phyloP scores from a whole-genome alignment of 2,329 filamentous ascomycete genomes.

The Alternaria panax region DNA sequence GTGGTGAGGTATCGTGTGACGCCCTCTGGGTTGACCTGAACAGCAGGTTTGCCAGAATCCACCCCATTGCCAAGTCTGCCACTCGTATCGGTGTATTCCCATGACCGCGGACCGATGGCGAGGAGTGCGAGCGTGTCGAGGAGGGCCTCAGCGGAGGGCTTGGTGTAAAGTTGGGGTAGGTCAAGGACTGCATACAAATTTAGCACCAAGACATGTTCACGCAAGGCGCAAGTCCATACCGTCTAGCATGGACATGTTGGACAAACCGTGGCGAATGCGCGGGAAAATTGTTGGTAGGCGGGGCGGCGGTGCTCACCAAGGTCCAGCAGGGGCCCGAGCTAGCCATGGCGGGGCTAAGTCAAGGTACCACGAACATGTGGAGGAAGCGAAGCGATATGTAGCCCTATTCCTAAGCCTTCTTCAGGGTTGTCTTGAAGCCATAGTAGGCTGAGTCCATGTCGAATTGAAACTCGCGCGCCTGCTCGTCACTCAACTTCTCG shows the following conservation, averaged over 20 bases:
- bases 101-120: constrained; percentile 71
- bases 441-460: constrained; percentile 95
- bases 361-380: background rate
- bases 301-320: constrained; percentile 18
- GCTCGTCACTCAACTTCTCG: constrained; percentile 85
- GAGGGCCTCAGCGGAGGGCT: constrained; percentile 71
- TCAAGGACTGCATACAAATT: constrained; percentile 65
- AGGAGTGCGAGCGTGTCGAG: constrained; percentile 71
- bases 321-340: constrained; percentile 28
- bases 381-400: background rate
- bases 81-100: constrained; percentile 60
- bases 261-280: constrained; percentile 9
- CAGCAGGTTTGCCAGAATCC: background rate
- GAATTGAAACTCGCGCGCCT: constrained; percentile 86
- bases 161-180: constrained; percentile 83
- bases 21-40: constrained; percentile 56
- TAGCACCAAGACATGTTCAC: constrained; percentile 13
- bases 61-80: constrained; percentile 7
- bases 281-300: constrained; percentile 13
- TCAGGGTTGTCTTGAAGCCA: constrained; percentile 84
- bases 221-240: constrained; percentile 27
- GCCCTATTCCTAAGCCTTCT: constrained; percentile 37
- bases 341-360: constrained; percentile 10
- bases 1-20: constrained; percentile 72
- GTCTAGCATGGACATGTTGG: constrained; percentile 37